Evolutionary conservation across 345 rosid species (phyloP).

Genomic region (Salix caprea): DNA sequence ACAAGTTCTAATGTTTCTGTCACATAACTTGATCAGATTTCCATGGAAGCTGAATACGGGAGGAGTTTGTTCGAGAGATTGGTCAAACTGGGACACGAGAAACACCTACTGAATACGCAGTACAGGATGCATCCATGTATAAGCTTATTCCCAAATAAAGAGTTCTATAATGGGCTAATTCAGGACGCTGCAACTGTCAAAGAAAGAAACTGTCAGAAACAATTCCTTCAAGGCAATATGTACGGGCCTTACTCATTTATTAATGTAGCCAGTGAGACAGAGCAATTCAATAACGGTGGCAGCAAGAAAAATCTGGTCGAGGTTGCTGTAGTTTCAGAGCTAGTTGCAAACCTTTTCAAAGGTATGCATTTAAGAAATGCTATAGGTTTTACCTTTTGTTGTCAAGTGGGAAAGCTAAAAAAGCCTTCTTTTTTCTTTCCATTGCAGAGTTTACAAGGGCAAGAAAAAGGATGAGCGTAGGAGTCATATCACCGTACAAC

Average conservation of each 20-base stretch:
- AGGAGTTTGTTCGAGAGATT: constrained; percentile 36
- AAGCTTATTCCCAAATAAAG: constrained; percentile 24
- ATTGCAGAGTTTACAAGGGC: constrained; percentile 1
- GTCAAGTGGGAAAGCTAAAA: neutral
- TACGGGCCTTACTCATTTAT: constrained; percentile 50
- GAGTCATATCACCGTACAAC: constrained; percentile 50
- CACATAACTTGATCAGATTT: constrained; percentile 3
- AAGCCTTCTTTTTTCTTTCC: neutral
- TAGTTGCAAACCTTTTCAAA: constrained; percentile 34
- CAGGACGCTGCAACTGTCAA: constrained; percentile 18
- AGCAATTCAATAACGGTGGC: constrained; percentile 24
- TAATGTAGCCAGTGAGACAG: constrained; percentile 32
- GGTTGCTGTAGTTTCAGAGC: constrained; percentile 32
- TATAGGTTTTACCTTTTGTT: neutral
- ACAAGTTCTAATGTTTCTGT: neutral
- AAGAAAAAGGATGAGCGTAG: constrained; percentile 29
- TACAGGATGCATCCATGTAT: constrained; percentile 39
- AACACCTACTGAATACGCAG: constrained; percentile 26
- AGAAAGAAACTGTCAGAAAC: constrained; percentile 5
- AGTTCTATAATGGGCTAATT: constrained; percentile 18
- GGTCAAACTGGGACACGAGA: constrained; percentile 6
- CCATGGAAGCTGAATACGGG: constrained; percentile 18
- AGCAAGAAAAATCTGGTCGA: constrained; percentile 36
- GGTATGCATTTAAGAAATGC: constrained; percentile 15
- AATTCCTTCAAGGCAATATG: constrained; percentile 33